Evolutionary conservation across 805 yeast genomes (phyloP).

Genomic region (Schizosaccharomyces octosporus): DNA sequence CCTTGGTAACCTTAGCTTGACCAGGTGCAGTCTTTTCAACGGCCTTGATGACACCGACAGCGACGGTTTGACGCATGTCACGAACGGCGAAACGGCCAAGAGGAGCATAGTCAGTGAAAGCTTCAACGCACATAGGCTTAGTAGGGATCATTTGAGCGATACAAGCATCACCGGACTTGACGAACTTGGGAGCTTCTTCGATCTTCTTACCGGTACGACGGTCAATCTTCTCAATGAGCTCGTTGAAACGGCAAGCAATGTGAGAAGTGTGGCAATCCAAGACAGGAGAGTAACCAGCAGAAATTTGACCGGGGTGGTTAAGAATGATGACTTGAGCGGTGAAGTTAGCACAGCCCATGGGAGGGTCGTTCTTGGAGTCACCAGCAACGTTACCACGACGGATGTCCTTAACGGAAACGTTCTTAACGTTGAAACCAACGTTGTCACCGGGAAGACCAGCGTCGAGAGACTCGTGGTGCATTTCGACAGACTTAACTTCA

Average conservation of each 20-base stretch:
- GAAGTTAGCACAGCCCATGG: conserved; percentile 56
- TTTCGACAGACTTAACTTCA: conserved; percentile 70
- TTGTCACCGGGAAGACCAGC: conserved; percentile 82
- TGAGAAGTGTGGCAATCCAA: conserved; percentile 85
- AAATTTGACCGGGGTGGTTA: conserved; percentile 80
- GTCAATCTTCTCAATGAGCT: conserved; percentile 62
- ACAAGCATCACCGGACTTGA: conserved; percentile 93
- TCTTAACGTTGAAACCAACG: conserved; percentile 77
- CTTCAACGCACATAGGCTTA: conserved; percentile 87
- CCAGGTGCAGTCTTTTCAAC: conserved; percentile 65
- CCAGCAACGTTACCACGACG: conserved; percentile 86
- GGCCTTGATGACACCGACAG: conserved; percentile 96
- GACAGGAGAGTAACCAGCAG: conserved; percentile 80
- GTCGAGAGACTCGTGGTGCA: conserved; percentile 61
- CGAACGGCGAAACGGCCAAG: conserved; percentile 96
- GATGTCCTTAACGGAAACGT: conserved; percentile 68
- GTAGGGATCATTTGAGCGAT: conserved; percentile 71
- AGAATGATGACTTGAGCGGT: conserved; percentile 65
- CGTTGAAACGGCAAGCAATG: conserved; percentile 71
- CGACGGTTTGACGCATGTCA: conserved; percentile 99
- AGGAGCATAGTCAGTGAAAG: conserved; percentile 87
- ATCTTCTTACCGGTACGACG: conserved; percentile 79
- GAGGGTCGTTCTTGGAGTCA: conserved; percentile 77
- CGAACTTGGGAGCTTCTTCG: conserved; percentile 75
- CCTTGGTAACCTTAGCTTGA: conserved; percentile 91